Conservation (phyloP, 2,329 filamentous ascomycete species). For the Microsporum canis region DNA sequence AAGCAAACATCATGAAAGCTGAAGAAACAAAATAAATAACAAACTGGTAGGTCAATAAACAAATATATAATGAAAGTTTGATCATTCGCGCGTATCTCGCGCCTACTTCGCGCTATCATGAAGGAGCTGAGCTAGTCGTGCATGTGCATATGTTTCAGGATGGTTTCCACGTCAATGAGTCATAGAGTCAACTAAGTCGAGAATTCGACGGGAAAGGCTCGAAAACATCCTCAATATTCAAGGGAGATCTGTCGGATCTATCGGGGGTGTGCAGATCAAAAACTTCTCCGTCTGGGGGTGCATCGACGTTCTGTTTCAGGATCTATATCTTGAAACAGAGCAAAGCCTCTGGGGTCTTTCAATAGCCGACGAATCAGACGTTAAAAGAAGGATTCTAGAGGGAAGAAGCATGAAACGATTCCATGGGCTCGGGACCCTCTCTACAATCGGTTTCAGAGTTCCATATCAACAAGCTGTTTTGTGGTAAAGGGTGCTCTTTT, state of each 20-base stretch:
- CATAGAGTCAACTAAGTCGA: neutral
- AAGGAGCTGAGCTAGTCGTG: neutral
- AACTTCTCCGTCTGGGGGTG: neutral
- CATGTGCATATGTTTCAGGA: constrained; percentile 1
- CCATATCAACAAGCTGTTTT: neutral
- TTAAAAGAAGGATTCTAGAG: neutral
- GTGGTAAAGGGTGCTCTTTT: neutral
- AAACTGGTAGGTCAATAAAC: neutral
- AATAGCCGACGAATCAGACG: neutral
- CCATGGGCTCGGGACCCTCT: neutral
- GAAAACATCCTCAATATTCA: neutral
- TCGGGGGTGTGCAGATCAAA: neutral
- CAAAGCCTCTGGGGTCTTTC: neutral
- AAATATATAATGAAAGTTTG: neutral
- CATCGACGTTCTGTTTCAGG: constrained; percentile 1
- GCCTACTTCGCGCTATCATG: constrained; percentile 1
- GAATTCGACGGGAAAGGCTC: neutral
- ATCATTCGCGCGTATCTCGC: neutral
- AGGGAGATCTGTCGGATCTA: neutral
- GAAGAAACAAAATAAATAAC: neutral
- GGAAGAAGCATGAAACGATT: neutral
- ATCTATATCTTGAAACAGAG: neutral
- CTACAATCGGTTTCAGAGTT: neutral
- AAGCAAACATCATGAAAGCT: neutral
- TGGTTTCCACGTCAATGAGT: neutral